Conservation (phyloP, 225 moss, liverwort and hornwort genomes). For the Physcomitrium patens region DNA sequence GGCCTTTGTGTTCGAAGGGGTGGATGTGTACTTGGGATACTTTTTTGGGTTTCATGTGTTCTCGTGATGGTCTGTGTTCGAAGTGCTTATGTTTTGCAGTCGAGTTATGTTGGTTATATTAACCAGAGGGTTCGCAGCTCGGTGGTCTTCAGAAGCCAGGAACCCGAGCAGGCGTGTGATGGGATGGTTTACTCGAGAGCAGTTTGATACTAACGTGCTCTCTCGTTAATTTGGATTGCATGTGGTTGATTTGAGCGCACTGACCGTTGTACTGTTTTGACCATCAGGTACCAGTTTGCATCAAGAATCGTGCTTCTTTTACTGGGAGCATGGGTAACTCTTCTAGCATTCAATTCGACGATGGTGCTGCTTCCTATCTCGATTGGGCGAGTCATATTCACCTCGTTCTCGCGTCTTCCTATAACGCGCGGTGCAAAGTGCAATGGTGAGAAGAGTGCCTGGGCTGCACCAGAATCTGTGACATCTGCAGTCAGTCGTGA, state of each 20-base stretch:
- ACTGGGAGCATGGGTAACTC: slow-evolving; percentile 83
- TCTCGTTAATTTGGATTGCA: neutral
- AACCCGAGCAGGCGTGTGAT: neutral
- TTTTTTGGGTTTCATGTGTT: too few species aligned
- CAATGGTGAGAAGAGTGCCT: slow-evolving; percentile 69
- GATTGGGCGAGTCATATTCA: slow-evolving; percentile 85
- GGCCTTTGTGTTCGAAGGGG: neutral
- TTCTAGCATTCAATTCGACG: slow-evolving; percentile 78
- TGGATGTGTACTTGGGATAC: too few species aligned
- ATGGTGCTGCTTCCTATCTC: slow-evolving; percentile 88
- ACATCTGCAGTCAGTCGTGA: neutral
- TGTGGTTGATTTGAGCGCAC: neutral
- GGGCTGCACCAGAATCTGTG: neutral
- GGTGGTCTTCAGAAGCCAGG: too few species aligned
- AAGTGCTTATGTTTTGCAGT: too few species aligned
- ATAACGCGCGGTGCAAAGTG: slow-evolving; percentile 91
- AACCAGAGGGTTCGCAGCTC: too few species aligned
- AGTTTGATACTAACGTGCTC: slow-evolving; percentile 10
- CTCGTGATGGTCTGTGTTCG: too few species aligned
- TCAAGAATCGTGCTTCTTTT: slow-evolving; percentile 78
- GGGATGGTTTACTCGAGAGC: neutral
- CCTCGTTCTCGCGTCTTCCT: slow-evolving; percentile 83
- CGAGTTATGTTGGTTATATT: too few species aligned
- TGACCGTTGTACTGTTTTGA: slow-evolving; percentile 10
- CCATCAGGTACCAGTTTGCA: slow-evolving; percentile 79